Base-by-base conservation (phyloP, 352 stramenopile genomes). In the Elongisporangium senticosum region DNA sequence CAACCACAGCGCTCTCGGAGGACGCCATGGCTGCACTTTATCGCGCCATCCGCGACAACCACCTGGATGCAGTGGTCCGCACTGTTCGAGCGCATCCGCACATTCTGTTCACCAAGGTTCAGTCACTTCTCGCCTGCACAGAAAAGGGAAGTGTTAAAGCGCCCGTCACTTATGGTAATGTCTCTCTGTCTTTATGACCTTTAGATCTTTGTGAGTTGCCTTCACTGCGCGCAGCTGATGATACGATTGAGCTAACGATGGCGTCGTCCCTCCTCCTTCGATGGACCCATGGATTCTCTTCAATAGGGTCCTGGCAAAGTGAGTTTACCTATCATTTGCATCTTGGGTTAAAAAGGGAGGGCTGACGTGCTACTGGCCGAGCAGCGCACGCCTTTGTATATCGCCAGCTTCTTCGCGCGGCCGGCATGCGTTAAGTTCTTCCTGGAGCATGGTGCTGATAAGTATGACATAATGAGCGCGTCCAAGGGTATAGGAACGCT, bases 331-430 rank as follows among this genome's bases (percentile, higher is more conserved):
- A 43, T 17, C 10, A 43, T 43, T 24, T 49, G 20, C 10, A 51
- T 49, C 21, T 37, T 39, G 13, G 21, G 23, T 58, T 11, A 10
- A n/a, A 24, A 8, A 7, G 17, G 33, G 8, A 15, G 10, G 33
- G 11, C 33, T 43, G 33, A 43, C 33, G 11, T 43, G 33, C 33
- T 43, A 43, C 33, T 43, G 33, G 15, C 37, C 11, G 15, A 8
- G 14, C 54, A 90, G 76, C 64, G 78, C 40, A 89, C 77, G 4
- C 63, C 76, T 15, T 59, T 92, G 60, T 87, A 89, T 26, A 58
- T 86, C n/a, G 77, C 82, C 3, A 88, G 78, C 61, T 88, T 87
- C 64, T 87, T 89, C 37, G 71, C 68, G 0, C 73, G 76, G 2
- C 61, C 75, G 33, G 71, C 87, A 28, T 63, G 86, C 26, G 76